A percentile compares a stretch with the other conserved stretches of the same genome.
Evolutionary conservation across 768 basidiomycete genomes (phyloP).

Genomic region (Boletus reticuloceps): DNA sequence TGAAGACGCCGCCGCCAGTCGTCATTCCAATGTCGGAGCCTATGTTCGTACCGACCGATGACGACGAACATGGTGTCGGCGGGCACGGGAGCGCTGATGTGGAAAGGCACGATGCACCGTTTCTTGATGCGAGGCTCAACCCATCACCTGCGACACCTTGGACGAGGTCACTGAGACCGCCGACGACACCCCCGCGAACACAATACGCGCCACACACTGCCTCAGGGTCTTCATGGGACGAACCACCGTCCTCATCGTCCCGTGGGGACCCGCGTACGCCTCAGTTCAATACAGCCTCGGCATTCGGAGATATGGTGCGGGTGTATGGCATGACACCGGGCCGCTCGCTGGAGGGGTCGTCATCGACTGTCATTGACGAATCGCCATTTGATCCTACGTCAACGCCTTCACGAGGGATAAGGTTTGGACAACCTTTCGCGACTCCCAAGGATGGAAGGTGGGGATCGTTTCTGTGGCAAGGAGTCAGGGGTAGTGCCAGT

Average conservation of each 20-base stretch:
- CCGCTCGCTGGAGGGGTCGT: constrained; percentile 31
- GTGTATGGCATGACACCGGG: constrained; percentile 40
- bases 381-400: constrained; percentile 74
- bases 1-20: constrained; percentile 40
- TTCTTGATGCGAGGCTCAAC: constrained; percentile 52
- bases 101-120: constrained; percentile 51
- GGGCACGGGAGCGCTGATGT: constrained; percentile 16
- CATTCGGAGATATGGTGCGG: constrained; percentile 35
- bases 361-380: constrained; percentile 39
- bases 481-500: constrained; percentile 26
- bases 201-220: constrained; percentile 28
- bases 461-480: constrained; percentile 22
- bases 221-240: constrained; percentile 44
- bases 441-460: constrained; percentile 62
- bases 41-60: constrained; percentile 67
- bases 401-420: constrained; percentile 78
- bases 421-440: constrained; percentile 53
- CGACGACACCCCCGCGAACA: constrained; percentile 49
- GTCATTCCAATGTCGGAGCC: constrained; percentile 45
- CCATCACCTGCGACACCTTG: constrained; percentile 57
- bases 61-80: constrained; percentile 26
- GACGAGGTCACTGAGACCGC: constrained; percentile 36
- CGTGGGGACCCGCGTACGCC: constrained; percentile 57
- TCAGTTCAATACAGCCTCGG: constrained; percentile 33
- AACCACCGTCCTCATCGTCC: constrained; percentile 42